Evolutionary conservation across 345 rosid genomes (phyloP).

Genomic region (Geranium rotundifolium): DNA sequence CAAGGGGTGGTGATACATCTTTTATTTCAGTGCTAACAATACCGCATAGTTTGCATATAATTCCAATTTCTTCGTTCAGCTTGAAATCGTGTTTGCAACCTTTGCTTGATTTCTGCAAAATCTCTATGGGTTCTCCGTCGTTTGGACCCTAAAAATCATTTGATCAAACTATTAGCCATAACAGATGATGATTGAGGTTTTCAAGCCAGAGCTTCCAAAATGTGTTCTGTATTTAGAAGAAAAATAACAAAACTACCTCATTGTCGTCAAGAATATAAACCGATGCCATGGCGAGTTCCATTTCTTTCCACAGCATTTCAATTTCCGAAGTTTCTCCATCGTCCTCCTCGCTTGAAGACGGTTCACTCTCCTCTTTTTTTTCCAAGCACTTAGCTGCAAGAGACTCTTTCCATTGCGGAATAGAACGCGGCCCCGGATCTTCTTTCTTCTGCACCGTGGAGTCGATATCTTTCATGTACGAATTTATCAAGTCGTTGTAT

Average conservation of each 20-base stretch:
- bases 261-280: conserved; percentile 58
- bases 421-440: conserved; percentile 18
- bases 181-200: background rate
- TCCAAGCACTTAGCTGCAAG: conserved; percentile 23
- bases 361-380: conserved; percentile 20
- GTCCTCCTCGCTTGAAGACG: conserved; percentile 25
- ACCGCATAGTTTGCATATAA: conserved; percentile 59
- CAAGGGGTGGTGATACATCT: conserved; percentile 67
- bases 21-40: conserved; percentile 61
- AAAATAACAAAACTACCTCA: conserved; percentile 36
- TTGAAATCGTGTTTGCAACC: conserved; percentile 52
- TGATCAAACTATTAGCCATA: conserved; percentile 9
- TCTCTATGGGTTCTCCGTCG: conserved; percentile 28
- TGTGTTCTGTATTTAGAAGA: background rate
- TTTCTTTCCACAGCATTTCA: conserved; percentile 83
- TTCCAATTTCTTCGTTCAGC: conserved; percentile 72
- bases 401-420: conserved; percentile 66
- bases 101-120: conserved; percentile 23
- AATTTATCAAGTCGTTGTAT: conserved; percentile 54
- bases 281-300: conserved; percentile 74
- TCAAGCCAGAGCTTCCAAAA: background rate
- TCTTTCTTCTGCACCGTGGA: conserved; percentile 41
- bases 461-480: conserved; percentile 71
- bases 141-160: conserved; percentile 28
- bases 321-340: conserved; percentile 59